phyloP scores from a whole-genome alignment of 345 rosid genomes.

The Corchorus olitorius region DNA sequence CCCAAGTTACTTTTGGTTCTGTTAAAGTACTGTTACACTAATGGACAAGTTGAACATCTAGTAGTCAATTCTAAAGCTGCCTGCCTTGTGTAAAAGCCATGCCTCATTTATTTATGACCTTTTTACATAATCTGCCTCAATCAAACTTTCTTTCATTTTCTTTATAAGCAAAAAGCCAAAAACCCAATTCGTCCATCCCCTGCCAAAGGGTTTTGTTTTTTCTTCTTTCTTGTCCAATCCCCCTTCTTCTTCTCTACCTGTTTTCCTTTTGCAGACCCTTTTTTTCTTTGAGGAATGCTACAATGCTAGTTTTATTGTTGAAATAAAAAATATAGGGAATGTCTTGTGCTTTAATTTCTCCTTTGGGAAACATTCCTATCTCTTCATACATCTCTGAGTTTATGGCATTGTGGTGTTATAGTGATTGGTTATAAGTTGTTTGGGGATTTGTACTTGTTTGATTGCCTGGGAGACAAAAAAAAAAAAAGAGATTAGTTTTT shows the following conservation, averaged over 20 bases:
- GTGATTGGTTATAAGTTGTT: conserved; percentile 17
- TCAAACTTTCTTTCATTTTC: background rate
- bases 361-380: conserved; percentile 28
- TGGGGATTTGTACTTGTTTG: background rate
- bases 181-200: conserved; percentile 30
- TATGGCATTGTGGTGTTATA: background rate
- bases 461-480: background rate
- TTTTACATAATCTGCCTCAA: too few relatives aligned
- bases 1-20: conserved; percentile 3
- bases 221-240: conserved; percentile 32
- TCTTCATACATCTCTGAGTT: background rate
- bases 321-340: conserved; percentile 15
- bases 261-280: background rate
- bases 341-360: conserved; percentile 28
- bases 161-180: conserved; percentile 25
- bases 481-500: conserved; percentile 9
- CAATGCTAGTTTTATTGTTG: conserved; percentile 3
- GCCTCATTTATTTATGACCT: conserved; percentile 27
- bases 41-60: conserved; percentile 3
- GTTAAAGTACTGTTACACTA: conserved; percentile 1
- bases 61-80: conserved; percentile 23
- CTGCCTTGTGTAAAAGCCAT: conserved; percentile 23
- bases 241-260: conserved; percentile 27
- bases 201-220: conserved; percentile 18
- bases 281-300: background rate